Evolutionary conservation across 371 early-diverging fungal genomes (phyloP).

Genomic region (Actinomortierella ambigua): DNA sequence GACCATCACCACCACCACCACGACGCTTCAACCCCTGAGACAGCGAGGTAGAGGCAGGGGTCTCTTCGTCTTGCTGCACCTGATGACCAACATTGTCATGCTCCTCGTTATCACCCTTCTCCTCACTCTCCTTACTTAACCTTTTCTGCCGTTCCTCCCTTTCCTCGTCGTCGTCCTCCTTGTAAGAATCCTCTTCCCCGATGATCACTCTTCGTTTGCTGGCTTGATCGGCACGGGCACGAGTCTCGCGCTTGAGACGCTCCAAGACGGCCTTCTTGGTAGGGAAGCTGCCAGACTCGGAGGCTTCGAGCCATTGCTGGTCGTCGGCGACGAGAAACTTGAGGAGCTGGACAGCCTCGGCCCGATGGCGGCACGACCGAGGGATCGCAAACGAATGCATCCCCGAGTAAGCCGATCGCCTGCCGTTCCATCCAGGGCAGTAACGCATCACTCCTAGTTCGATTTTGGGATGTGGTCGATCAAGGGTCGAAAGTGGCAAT

Average conservation of each 20-base stretch:
- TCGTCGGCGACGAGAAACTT: slow-evolving; percentile 34
- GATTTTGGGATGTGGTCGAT: background rate
- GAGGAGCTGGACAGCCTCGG: slow-evolving; percentile 9
- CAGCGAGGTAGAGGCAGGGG: too few relatives aligned
- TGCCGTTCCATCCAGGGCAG: slow-evolving; percentile 15
- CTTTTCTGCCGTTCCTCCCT: background rate
- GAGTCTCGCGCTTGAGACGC: slow-evolving; percentile 12
- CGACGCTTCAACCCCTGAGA: too few relatives aligned
- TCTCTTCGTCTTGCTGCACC: too few relatives aligned
- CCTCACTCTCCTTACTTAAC: too few relatives aligned
- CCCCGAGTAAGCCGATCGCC: slow-evolving; percentile 28
- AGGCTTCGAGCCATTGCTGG: slow-evolving; percentile 35
- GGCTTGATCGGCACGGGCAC: too few relatives aligned
- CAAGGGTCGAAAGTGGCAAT: too few relatives aligned
- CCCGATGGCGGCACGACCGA: slow-evolving; percentile 13
- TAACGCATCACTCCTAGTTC: slow-evolving; percentile 29
- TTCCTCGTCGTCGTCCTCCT: background rate
- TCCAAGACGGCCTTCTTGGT: slow-evolving; percentile 32
- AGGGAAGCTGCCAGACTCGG: slow-evolving; percentile 33
- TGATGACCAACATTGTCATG: too few relatives aligned
- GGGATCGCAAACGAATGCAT: slow-evolving; percentile 40
- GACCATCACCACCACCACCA: too few relatives aligned
- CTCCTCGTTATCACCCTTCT: too few relatives aligned
- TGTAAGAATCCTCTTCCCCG: background rate
- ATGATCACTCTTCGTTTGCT: too few relatives aligned